Evolutionary conservation across 768 basidiomycete genomes (phyloP).

Genomic region (Boletus vinaceobasis): DNA sequence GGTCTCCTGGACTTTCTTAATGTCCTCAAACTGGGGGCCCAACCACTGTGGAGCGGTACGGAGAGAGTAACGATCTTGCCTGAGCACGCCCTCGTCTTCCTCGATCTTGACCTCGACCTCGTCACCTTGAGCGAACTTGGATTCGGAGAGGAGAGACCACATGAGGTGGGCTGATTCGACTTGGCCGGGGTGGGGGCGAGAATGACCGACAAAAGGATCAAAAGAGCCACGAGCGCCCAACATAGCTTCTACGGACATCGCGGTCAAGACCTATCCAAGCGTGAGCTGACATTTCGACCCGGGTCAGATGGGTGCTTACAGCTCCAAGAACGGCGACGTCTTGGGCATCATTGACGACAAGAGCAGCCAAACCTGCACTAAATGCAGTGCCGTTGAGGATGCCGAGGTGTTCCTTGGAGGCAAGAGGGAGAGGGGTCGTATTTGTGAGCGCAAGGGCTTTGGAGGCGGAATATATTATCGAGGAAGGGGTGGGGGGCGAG

Average conservation of each 20-base stretch:
- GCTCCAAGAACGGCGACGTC: constrained; percentile 59
- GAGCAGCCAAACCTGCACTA: constrained; percentile 71
- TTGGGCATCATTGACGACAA: constrained; percentile 70
- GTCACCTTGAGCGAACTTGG: constrained; percentile 60
- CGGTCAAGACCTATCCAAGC: constrained; percentile 59
- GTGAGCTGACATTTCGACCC: background rate
- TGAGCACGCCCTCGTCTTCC: constrained; percentile 68
- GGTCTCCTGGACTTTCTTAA: constrained; percentile 59
- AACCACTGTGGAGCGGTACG: constrained; percentile 81
- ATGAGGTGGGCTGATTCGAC: constrained; percentile 72
- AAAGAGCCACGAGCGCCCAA: constrained; percentile 69
- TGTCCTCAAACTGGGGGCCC: constrained; percentile 81
- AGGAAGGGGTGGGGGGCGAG: background rate
- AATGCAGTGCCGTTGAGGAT: constrained; percentile 86
- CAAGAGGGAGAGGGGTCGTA: constrained; percentile 62
- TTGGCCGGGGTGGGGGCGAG: constrained; percentile 84
- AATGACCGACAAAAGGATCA: constrained; percentile 70
- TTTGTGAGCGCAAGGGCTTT: constrained; percentile 58
- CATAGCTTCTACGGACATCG: constrained; percentile 82
- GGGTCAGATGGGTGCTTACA: constrained; percentile 7
- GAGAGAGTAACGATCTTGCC: constrained; percentile 70
- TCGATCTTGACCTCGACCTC: constrained; percentile 74
- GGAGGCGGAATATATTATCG: constrained; percentile 18
- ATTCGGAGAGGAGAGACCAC: constrained; percentile 64
- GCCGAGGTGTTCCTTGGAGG: constrained; percentile 76